Evolutionary conservation across 192 early-diverging fungal genomes (phyloP).

Genomic region (Coemansia sp.): DNA sequence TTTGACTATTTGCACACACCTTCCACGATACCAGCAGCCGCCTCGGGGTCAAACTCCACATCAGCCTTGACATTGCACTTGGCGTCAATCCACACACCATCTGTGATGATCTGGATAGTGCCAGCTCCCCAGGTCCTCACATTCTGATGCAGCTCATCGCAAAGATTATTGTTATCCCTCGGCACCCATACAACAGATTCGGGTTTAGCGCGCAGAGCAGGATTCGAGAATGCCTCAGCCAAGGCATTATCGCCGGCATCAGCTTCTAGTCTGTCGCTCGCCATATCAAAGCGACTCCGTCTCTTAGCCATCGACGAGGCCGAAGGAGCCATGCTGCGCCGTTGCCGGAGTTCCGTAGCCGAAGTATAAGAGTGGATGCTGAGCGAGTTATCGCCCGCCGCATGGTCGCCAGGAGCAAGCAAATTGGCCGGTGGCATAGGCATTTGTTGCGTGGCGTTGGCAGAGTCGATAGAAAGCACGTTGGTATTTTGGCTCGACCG

Average conservation of each 20-base stretch:
- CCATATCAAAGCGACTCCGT: conserved; percentile 1
- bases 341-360: conserved; percentile 44
- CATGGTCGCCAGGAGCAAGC: background rate
- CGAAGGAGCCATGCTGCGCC: conserved; percentile 15
- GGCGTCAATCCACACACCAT: conserved; percentile 30
- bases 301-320: background rate
- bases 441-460: conserved; percentile 6
- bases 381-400: background rate
- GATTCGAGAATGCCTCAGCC: conserved; percentile 25
- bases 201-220: conserved; percentile 26
- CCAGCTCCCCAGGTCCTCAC: conserved; percentile 25
- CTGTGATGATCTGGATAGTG: conserved; percentile 31
- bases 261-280: conserved; percentile 2
- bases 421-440: conserved; percentile 4
- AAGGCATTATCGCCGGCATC: conserved; percentile 37
- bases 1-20: too few species aligned
- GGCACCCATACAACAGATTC: conserved; percentile 51
- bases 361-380: conserved; percentile 48
- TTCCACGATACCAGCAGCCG: background rate
- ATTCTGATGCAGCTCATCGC: conserved; percentile 28
- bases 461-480: conserved; percentile 39
- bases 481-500: conserved; percentile 35
- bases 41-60: conserved; percentile 48
- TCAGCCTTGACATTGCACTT: conserved; percentile 45
- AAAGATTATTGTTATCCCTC: conserved; percentile 29